These are phyloP conservation scores for Malassezia brasiliensis DNA, from an alignment of 1,284 basidiomycete genomes.

Conservation along the genomic window DNA sequence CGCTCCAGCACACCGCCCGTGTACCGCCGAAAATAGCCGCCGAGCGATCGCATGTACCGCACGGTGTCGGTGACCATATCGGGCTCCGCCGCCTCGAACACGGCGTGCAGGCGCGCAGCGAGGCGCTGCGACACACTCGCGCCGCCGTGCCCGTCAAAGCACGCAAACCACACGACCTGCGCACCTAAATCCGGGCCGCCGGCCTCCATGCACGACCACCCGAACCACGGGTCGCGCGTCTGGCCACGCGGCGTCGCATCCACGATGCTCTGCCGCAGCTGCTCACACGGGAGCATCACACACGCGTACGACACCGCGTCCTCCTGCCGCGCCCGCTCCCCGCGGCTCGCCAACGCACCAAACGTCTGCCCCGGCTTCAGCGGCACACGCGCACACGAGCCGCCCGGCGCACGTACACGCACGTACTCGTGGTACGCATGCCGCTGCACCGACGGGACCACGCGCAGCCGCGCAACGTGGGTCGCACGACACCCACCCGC, in stretches of 20 bases:
- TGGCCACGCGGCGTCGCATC: conserved; percentile 17
- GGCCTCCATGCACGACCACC: conserved; percentile 30
- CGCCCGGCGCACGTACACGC: conserved; percentile 6
- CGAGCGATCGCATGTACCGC: conserved; percentile 36
- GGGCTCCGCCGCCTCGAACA: conserved; percentile 31
- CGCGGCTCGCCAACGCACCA: conserved; percentile 21
- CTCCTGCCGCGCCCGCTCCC: conserved; percentile 38
- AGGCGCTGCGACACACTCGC: conserved; percentile 34
- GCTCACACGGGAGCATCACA: conserved; percentile 27
- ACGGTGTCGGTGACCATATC: conserved; percentile 43
- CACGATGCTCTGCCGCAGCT: conserved; percentile 26
- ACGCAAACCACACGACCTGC: conserved; percentile 45
- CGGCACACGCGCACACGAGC: conserved; percentile 14
- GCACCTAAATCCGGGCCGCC: conserved; percentile 35
- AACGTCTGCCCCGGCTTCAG: conserved; percentile 13
- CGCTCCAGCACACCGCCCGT: conserved; percentile 33
- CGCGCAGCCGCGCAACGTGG: neutral
- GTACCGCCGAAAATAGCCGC: conserved; percentile 44
- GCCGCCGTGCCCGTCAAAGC: conserved; percentile 45
- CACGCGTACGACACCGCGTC: conserved; percentile 40
- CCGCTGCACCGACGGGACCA: neutral
- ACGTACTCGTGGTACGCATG: conserved; percentile 11
- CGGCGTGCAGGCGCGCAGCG: conserved; percentile 28
- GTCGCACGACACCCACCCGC: neutral
- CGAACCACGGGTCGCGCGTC: conserved; percentile 16